Evolutionary conservation across 345 rosid species (phyloP), one percentile per base, ranked within the genome.

Genomic region (Brassica cretica): DNA sequence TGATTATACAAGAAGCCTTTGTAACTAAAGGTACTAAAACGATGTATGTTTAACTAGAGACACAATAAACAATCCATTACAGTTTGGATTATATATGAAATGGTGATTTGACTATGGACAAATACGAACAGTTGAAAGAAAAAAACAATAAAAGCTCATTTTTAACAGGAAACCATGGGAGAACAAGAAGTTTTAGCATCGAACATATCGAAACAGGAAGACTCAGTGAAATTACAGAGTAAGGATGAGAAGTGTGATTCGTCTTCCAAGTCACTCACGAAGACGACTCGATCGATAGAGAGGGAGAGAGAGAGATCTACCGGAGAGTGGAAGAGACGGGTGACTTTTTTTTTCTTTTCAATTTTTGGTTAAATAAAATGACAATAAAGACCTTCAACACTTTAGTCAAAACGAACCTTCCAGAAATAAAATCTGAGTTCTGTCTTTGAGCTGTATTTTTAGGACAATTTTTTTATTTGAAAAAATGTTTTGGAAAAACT

Each of bases 251-350:
- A 60, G 58, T 73, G 65, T 67, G 74, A 67, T 24, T 72, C 81
- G 72, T 66, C 67, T 69, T 72, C 73, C 16, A 37, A 59, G 69
- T 59, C 32, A 33, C 74, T 21, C 55, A 64, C 82, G 6, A 32
- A 46, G 64, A 44, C 3, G 30, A 4, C 69, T 32, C 33, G 68
- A 72, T 66, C 0, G 16, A 14, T 46, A 11, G 3, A 46, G 3
- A 46, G 53, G 14, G 55, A 4, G 55, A 5, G 55, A 5, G 55
- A 73, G 70, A 73, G 65, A 78, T 41, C 37, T 58, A 30, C 25
- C 39, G 19, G 18, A 39, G 11, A 41, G 49, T 41, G 49, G 14
- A 10, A 41, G 18, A 59, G 33, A 58, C 66, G 33, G 12, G n/a
- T 55, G 61, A 5, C 14, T 9, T 35, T 35, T 35, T 6, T 32